Conservation (phyloP, 352 stramenopile species). For the Globisporangium rhizosaccharum region DNA sequence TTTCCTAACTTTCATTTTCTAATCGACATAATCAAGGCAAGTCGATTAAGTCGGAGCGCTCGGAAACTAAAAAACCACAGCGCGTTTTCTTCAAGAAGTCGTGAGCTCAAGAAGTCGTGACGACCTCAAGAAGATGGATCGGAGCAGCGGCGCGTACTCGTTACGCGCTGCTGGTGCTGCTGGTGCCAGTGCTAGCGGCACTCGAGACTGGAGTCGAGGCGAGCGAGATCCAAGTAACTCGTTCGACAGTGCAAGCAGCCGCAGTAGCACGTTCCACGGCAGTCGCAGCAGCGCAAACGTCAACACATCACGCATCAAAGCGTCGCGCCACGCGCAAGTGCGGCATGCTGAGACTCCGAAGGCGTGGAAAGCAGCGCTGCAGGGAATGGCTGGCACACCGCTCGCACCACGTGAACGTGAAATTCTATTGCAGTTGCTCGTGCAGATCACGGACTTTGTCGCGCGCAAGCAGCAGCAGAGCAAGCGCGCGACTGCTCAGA, state of each 20-base stretch:
- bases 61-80: no score
- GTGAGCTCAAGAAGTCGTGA: no score
- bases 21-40: no score
- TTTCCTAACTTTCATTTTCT: no score
- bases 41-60: no score
- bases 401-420: constrained; percentile 18
- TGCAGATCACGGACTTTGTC: constrained; percentile 48
- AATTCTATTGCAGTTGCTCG: constrained; percentile 39
- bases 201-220: background rate
- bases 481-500: constrained; percentile 8
- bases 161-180: background rate
- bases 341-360: background rate
- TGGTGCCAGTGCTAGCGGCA: background rate
- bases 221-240: constrained; percentile 4
- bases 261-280: constrained; percentile 6
- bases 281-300: constrained; percentile 17
- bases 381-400: background rate
- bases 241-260: background rate
- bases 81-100: no score
- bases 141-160: background rate
- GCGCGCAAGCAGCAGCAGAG: constrained; percentile 35
- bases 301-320: constrained; percentile 12
- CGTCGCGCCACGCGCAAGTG: background rate
- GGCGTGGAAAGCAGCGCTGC: background rate
- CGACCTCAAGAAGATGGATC: background rate